Evolutionary conservation across 345 rosid species (phyloP).

Genomic region (Cochlearia excelsa): DNA sequence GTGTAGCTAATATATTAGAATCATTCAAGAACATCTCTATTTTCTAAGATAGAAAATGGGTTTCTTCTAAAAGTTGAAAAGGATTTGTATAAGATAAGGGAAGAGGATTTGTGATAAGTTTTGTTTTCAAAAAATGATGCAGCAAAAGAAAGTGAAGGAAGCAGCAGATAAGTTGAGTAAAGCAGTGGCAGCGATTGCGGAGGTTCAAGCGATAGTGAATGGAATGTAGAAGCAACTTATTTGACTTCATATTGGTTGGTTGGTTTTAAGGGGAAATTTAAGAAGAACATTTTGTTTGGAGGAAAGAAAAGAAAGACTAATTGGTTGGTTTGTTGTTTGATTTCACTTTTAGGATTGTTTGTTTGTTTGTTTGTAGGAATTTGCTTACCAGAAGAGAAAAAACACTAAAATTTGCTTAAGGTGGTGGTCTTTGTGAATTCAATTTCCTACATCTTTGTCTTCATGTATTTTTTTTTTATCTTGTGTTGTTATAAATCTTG

Average conservation of each 20-base stretch:
- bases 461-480: no score
- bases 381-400: constrained; percentile 17
- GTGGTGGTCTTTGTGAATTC: no score
- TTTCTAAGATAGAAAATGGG: background rate
- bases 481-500: no score
- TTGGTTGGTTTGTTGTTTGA: constrained; percentile 25
- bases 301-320: constrained; percentile 9
- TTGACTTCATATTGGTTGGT: background rate
- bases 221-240: constrained; percentile 26
- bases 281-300: constrained; percentile 25
- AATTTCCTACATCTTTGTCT: no score
- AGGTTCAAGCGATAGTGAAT: constrained; percentile 17
- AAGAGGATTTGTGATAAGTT: background rate
- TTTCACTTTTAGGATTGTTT: constrained; percentile 15
- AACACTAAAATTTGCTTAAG: background rate
- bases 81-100: background rate
- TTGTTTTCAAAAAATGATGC: constrained; percentile 19
- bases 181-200: constrained; percentile 27
- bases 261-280: constrained; percentile 3
- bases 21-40: background rate
- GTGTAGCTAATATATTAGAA: background rate
- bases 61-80: background rate
- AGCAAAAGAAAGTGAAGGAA: constrained; percentile 35
- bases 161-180: constrained; percentile 29
- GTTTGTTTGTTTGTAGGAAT: constrained; percentile 28